These are phyloP conservation scores for Porphyrellus sp. DNA, from an alignment of 1,284 basidiomycete genomes.

Conservation along the genomic window DNA sequence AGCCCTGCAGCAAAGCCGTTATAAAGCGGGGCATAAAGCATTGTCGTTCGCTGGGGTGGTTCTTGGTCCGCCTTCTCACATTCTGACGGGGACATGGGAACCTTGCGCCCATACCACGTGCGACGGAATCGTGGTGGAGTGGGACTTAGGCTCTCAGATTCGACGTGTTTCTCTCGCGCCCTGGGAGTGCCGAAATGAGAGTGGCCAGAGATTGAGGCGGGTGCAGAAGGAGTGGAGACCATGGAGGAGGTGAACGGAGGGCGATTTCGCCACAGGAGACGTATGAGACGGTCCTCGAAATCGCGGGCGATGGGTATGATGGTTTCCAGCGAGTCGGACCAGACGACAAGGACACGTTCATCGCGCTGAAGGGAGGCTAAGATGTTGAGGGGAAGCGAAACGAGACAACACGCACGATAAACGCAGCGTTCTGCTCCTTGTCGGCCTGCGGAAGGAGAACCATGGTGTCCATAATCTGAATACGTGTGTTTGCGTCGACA, in stretches of 20 bases:
- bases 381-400: not conserved
- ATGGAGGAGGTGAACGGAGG: conserved; percentile 23
- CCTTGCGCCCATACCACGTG: conserved; percentile 36
- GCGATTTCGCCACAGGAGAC: conserved; percentile 64
- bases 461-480: conserved; percentile 69
- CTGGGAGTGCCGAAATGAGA: conserved; percentile 17
- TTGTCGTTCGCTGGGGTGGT: conserved; percentile 47
- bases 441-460: conserved; percentile 69
- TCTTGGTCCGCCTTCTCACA: conserved; percentile 47
- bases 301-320: conserved; percentile 71
- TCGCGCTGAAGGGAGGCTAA: conserved; percentile 49
- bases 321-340: conserved; percentile 70
- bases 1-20: conserved; percentile 69
- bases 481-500: conserved; percentile 67
- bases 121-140: conserved; percentile 26
- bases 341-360: conserved; percentile 73
- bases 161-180: conserved; percentile 20
- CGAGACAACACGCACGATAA: conserved; percentile 54
- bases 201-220: conserved; percentile 31
- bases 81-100: conserved; percentile 34
- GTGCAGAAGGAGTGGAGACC: conserved; percentile 19
- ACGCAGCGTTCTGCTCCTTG: conserved; percentile 82
- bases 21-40: conserved; percentile 74
- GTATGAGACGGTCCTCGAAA: conserved; percentile 78
- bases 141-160: conserved; percentile 6